These are phyloP conservation scores for Pyrenophora graminea DNA, from an alignment of 2,329 filamentous ascomycete species.

Conservation along the genomic window DNA sequence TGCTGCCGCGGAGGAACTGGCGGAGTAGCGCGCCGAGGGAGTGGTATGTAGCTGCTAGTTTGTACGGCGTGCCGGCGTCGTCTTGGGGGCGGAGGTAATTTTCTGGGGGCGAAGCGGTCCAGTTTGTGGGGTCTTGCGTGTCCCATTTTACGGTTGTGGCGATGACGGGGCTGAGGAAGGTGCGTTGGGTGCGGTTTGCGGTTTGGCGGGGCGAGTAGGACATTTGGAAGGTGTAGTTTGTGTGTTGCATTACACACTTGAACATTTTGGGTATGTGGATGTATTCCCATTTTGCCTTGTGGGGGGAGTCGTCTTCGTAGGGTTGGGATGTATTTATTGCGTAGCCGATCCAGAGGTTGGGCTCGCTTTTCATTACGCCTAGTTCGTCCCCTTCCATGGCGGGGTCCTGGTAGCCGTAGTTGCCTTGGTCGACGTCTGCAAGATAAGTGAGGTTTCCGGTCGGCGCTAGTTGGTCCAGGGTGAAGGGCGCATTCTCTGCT, in stretches of 20 bases:
- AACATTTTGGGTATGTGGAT: slow-evolving; percentile 43
- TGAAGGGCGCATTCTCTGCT: slow-evolving; percentile 31
- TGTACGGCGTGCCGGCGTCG: slow-evolving; percentile 27
- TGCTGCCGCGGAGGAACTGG: slow-evolving; percentile 42
- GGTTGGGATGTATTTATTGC: slow-evolving; percentile 33
- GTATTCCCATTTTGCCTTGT: slow-evolving; percentile 34
- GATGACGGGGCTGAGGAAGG: slow-evolving; percentile 37
- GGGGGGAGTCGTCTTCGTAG: slow-evolving; percentile 28
- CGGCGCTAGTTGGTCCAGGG: slow-evolving; percentile 37
- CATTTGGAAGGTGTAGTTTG: slow-evolving; percentile 44
- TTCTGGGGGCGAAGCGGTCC: slow-evolving; percentile 20
- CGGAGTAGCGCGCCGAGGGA: slow-evolving; percentile 40
- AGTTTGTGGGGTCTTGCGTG: slow-evolving; percentile 14
- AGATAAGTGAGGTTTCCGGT: slow-evolving; percentile 39
- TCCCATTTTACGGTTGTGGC: slow-evolving; percentile 32
- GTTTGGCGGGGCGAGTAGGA: slow-evolving; percentile 35
- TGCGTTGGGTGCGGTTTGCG: slow-evolving; percentile 27
- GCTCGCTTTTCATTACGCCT: slow-evolving; percentile 42
- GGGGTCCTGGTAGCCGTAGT: slow-evolving; percentile 39
- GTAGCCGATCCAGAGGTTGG: slow-evolving; percentile 45
- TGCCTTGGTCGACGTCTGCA: slow-evolving; percentile 35
- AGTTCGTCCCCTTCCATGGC: slow-evolving; percentile 27
- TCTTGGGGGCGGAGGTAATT: slow-evolving; percentile 33
- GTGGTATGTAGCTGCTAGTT: slow-evolving; percentile 40
- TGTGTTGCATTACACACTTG: slow-evolving; percentile 42